Evolutionary conservation across 371 early-diverging fungal species (phyloP).

Genomic region (Nematocida ironsii): DNA sequence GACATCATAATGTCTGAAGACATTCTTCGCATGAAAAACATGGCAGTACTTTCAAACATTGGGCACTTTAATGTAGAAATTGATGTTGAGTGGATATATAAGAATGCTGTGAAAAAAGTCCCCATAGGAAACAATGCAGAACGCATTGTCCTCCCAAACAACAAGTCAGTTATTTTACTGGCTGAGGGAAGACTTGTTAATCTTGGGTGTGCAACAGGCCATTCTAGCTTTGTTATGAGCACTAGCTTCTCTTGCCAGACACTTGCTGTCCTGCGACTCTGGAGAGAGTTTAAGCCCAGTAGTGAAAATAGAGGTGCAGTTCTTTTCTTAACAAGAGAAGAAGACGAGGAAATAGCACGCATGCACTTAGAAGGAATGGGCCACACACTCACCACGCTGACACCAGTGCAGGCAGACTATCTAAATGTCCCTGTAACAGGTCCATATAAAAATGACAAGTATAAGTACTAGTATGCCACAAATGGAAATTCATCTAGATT

Average conservation of each 20-base stretch:
- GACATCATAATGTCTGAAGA: slow-evolving; percentile 87
- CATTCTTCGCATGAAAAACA: slow-evolving; percentile 87
- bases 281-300: slow-evolving; percentile 77
- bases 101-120: slow-evolving; percentile 78
- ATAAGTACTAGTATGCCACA: slow-evolving; percentile 66
- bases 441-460: slow-evolving; percentile 89
- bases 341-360: slow-evolving; percentile 94
- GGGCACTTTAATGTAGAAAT: slow-evolving; percentile 98
- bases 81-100: slow-evolving; percentile 95
- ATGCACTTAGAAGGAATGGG: slow-evolving; percentile 88
- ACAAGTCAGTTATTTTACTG: slow-evolving; percentile 83
- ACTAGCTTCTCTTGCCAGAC: slow-evolving; percentile 97
- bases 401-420: slow-evolving; percentile 78
- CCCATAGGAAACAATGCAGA: slow-evolving; percentile 97
- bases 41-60: slow-evolving; percentile 95
- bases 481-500: neutral
- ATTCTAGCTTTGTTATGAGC: slow-evolving; percentile 96
- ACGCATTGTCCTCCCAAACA: slow-evolving; percentile 84
- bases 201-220: slow-evolving; percentile 96
- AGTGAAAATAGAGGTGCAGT: slow-evolving; percentile 92
- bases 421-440: slow-evolving; percentile 78
- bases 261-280: slow-evolving; percentile 92
- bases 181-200: slow-evolving; percentile 97
- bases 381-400: slow-evolving; percentile 79
- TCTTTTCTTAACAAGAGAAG: slow-evolving; percentile 81